These are phyloP conservation scores for Curvularia sp. DNA, from an alignment of 2,329 filamentous ascomycete species.

Conservation along the genomic window DNA sequence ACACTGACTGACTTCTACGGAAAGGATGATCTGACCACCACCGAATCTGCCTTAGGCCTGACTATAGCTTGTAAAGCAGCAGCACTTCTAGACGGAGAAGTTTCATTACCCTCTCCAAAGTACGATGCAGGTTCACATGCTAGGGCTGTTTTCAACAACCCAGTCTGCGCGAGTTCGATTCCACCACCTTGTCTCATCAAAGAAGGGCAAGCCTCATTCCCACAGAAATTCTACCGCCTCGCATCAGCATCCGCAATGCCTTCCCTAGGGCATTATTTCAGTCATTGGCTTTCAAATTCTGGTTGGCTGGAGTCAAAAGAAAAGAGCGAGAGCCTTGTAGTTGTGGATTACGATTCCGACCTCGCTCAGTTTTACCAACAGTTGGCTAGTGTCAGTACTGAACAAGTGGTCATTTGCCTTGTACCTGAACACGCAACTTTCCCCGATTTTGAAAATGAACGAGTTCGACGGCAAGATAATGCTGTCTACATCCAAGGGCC, in stretches of 20 bases:
- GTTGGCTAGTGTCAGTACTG: slow-evolving; percentile 15
- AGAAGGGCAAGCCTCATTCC: slow-evolving; percentile 12
- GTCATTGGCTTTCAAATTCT: slow-evolving; percentile 19
- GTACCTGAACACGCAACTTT: slow-evolving; percentile 35
- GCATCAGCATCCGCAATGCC: slow-evolving; percentile 19
- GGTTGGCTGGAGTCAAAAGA: slow-evolving; percentile 23
- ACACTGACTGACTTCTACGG: slow-evolving; percentile 56
- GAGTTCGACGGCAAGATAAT: slow-evolving; percentile 23
- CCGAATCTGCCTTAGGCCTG: slow-evolving; percentile 54
- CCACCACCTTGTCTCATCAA: slow-evolving; percentile 16
- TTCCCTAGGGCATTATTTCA: slow-evolving; percentile 23
- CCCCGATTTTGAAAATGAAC: slow-evolving; percentile 25
- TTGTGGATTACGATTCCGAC: slow-evolving; percentile 36
- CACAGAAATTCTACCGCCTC: slow-evolving; percentile 21
- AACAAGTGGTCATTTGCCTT: slow-evolving; percentile 39
- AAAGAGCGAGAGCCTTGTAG: slow-evolving; percentile 25
- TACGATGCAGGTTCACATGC: slow-evolving; percentile 53
- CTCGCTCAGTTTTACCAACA: slow-evolving; percentile 25
- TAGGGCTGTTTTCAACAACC: slow-evolving; percentile 40
- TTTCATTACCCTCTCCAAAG: slow-evolving; percentile 50
- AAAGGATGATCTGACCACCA: slow-evolving; percentile 49
- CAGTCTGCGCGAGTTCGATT: slow-evolving; percentile 34
- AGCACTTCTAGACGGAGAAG: slow-evolving; percentile 48
- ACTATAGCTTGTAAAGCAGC: slow-evolving; percentile 55
- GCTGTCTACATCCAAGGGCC: slow-evolving; percentile 40